Percentiles rank a stretch among this genome's conserved stretches.
phyloP scores from a whole-genome alignment of 441 rosid genomes.

The Euphorbia corollata region DNA sequence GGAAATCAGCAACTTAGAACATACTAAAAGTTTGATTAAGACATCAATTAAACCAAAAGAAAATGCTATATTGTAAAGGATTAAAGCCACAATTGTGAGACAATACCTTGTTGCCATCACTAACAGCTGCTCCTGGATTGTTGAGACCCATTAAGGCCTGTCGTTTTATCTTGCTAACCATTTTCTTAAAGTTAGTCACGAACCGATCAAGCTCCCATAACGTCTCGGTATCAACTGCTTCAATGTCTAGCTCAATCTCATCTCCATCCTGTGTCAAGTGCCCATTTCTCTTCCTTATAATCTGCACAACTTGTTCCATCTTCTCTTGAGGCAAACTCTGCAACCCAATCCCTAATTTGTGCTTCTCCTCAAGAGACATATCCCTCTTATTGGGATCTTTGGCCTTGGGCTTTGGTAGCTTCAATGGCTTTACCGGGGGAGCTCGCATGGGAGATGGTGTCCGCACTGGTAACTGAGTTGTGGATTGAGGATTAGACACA shows the following conservation, averaged over 20 bases:
- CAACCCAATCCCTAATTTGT: slow-evolving; percentile 69
- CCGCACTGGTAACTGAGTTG: slow-evolving; percentile 35
- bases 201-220: slow-evolving; percentile 95
- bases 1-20: neutral
- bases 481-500: slow-evolving; percentile 19
- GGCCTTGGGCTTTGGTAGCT: slow-evolving; percentile 89
- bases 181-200: slow-evolving; percentile 79
- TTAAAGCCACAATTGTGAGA: neutral
- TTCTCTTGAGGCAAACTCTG: slow-evolving; percentile 92
- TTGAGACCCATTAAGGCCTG: slow-evolving; percentile 59
- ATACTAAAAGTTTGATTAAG: neutral
- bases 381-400: slow-evolving; percentile 84
- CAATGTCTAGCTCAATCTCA: slow-evolving; percentile 92
- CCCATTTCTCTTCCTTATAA: slow-evolving; percentile 72
- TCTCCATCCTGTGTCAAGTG: slow-evolving; percentile 83
- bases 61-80: neutral
- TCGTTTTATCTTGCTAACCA: slow-evolving; percentile 83
- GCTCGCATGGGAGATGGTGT: slow-evolving; percentile 41
- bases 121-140: slow-evolving; percentile 25
- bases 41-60: neutral
- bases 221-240: slow-evolving; percentile 81
- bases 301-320: slow-evolving; percentile 80
- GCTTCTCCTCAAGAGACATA: slow-evolving; percentile 86
- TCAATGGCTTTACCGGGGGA: slow-evolving; percentile 42
- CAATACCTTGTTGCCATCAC: slow-evolving; percentile 29